Evolutionary conservation across 2,329 filamentous ascomycete genomes (phyloP), one percentile per base, ranked within the genome.

Genomic region (Talaromyces sp.): DNA sequence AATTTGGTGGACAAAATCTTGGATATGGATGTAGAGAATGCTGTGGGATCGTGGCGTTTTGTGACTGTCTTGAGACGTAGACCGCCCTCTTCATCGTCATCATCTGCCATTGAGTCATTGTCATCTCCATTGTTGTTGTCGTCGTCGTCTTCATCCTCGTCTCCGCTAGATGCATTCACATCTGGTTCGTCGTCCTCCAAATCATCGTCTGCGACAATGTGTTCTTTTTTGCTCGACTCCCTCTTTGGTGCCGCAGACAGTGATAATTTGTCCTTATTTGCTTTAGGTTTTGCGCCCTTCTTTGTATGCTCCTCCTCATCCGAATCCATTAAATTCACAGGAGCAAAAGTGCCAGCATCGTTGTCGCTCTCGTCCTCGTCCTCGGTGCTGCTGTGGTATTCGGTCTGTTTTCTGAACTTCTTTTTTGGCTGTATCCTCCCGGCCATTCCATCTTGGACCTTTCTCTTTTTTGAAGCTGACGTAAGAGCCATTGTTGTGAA

Each of bases 1-100:
- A 97, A 81, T 76, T 97, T 97, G 52, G 91, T 93, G 57, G 86
- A 86, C 45, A 99, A 82, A 70, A 99, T 97, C 74, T 94, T 96
- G 65, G 89, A 88, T 67, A 99, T 91, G 53, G 91, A 96, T 1
- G 88, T 96, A 22, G 93, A 90, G 73, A 99, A 97, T 54, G 90
- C 91, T 63, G 82, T 80, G 2, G 94, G 92, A 73, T 99, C 93
- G 75, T 96, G 96, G 69, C 92, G 88, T 77, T 97, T 97, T 11
- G 74, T 64, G 9, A 74, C 63, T 61, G 65, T 70, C 25, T 67
- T 72, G 41, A 70, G 69, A 53, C 76, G 75, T 58, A 69, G 71
- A 48, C 73, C 74, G 53, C 70, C 70, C 7, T 71, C 72, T 2
- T 74, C 69, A 9, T 56, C 40, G 41, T 51, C 51, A 7, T 56